A percentile compares a stretch with the other conserved stretches of the same genome.
Conservation (phyloP, 2,329 filamentous ascomycete species). For the Colletotrichum somersetense region DNA sequence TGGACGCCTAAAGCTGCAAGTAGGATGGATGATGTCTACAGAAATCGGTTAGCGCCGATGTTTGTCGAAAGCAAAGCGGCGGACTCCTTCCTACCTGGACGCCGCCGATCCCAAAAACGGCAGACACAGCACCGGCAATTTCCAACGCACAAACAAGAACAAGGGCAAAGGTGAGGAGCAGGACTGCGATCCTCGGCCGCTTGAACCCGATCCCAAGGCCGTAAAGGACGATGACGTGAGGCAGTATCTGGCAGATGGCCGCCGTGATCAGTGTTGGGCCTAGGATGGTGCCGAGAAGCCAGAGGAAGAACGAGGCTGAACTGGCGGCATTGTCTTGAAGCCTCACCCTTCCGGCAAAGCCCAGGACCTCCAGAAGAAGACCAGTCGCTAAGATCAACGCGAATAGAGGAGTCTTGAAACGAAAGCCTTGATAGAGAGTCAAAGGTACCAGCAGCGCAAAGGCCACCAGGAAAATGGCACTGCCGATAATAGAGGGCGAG, state of each 20-base stretch:
- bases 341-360: conserved; percentile 61
- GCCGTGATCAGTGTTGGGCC: conserved; percentile 61
- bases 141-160: conserved; percentile 51
- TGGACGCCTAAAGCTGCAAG: conserved; percentile 61
- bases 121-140: conserved; percentile 49
- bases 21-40: conserved; percentile 54
- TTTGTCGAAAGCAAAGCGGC: background rate
- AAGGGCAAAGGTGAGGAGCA: conserved; percentile 51
- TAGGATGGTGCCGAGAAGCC: conserved; percentile 60
- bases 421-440: conserved; percentile 54
- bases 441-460: conserved; percentile 57
- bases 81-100: conserved; percentile 28
- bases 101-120: conserved; percentile 50
- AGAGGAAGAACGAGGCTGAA: conserved; percentile 57
- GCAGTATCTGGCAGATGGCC: conserved; percentile 59
- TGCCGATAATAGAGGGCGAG: conserved; percentile 54
- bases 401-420: conserved; percentile 57
- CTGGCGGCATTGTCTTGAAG: conserved; percentile 52
- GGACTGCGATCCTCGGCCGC: conserved; percentile 51
- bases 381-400: conserved; percentile 56
- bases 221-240: conserved; percentile 61
- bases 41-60: conserved; percentile 33
- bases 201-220: conserved; percentile 57
- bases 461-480: conserved; percentile 54
- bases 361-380: conserved; percentile 58